phyloP scores from a whole-genome alignment of 1,284 basidiomycete species.

The Trametes pubescens region DNA sequence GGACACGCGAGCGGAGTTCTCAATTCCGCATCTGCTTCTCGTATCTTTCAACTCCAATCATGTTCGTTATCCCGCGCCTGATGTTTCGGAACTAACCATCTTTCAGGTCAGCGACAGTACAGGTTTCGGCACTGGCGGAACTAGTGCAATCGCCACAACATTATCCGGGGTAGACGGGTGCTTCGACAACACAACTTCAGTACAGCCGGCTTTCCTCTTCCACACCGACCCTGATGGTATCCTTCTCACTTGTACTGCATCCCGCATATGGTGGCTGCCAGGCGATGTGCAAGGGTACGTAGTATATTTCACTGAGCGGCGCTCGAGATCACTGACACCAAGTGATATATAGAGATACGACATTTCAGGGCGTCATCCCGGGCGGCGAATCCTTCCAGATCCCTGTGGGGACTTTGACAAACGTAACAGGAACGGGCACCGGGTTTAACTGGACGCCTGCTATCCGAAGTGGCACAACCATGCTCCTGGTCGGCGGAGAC shows the following conservation, averaged over 20 bases:
- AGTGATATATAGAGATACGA: constrained; percentile 52
- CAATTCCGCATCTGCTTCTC: background rate
- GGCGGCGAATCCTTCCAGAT: constrained; percentile 79
- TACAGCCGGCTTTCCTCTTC: constrained; percentile 65
- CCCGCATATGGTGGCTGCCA: constrained; percentile 70
- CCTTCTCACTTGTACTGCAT: constrained; percentile 66
- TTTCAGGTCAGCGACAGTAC: constrained; percentile 72
- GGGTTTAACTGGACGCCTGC: constrained; percentile 77
- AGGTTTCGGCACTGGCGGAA: constrained; percentile 79
- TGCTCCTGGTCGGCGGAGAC: constrained; percentile 74
- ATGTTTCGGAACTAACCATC: constrained; percentile 8
- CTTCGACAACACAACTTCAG: constrained; percentile 57
- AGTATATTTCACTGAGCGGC: constrained; percentile 6
- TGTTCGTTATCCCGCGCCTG: background rate
- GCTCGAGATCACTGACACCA: background rate
- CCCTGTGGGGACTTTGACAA: constrained; percentile 54
- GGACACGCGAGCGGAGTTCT: background rate
- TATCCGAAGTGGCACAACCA: constrained; percentile 66
- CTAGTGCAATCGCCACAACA: constrained; percentile 69
- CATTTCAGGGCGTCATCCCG: constrained; percentile 78
- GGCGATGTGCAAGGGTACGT: constrained; percentile 60
- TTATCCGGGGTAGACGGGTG: constrained; percentile 61
- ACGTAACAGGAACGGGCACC: constrained; percentile 53
- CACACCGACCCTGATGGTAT: constrained; percentile 66
- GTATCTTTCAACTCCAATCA: background rate